Percentiles rank a stretch among this genome's conserved stretches.
phyloP scores from a whole-genome alignment of 176 grass and related monocot genomes.

The Areca catechu region DNA sequence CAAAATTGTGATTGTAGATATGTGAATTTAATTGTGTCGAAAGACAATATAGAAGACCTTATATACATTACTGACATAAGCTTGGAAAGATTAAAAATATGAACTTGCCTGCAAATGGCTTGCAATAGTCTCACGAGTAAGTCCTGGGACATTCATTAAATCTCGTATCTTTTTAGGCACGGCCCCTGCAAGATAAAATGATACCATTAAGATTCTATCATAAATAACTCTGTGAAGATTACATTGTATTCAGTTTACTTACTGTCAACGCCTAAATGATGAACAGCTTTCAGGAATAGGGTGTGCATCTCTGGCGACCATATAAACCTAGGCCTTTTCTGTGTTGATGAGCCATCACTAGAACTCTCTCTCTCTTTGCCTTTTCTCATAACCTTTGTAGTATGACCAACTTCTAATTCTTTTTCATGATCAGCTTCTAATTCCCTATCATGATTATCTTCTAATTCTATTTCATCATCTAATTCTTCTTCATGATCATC shows the following conservation, averaged over 20 bases:
- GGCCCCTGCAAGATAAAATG: constrained; percentile 2
- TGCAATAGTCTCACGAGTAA: not conserved
- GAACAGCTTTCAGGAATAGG: not conserved
- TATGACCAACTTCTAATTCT: not conserved
- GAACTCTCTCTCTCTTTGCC: not conserved
- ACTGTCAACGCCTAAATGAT: constrained; percentile 1
- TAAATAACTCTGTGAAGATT: not conserved
- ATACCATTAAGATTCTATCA: not conserved
- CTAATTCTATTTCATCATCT: not conserved
- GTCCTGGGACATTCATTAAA: constrained; percentile 8
- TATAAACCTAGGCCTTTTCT: not conserved
- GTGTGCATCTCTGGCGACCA: constrained; percentile 1
- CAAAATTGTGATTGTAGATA: no score
- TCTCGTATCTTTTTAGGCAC: constrained; percentile 1
- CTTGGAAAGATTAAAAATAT: not conserved
- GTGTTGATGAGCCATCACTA: not conserved
- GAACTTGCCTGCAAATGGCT: constrained; percentile 12
- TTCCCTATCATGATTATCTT: not conserved
- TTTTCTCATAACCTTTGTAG: not conserved
- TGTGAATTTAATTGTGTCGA: no score
- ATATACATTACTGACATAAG: not conserved
- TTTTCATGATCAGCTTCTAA: not conserved
- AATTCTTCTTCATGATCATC: not conserved
- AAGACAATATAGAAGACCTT: no score
- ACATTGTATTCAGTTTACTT: not conserved